Percentiles rank a stretch among this genome's conserved stretches.
Conservation (phyloP, 352 stramenopile genomes). For the Albugo candida region DNA sequence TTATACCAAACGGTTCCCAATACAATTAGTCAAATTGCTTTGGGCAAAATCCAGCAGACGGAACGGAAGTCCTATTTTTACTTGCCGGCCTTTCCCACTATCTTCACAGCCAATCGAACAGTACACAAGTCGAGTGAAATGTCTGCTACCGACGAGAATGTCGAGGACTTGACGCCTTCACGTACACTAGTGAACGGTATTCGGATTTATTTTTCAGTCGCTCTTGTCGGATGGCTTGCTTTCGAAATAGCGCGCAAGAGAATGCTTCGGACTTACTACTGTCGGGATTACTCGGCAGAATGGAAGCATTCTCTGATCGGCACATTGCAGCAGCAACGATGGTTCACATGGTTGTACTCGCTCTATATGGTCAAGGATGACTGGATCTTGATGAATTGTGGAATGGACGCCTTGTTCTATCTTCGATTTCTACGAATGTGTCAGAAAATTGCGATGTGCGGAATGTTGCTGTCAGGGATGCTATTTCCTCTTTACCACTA, state of each 20-base stretch:
- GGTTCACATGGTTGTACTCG: constrained; percentile 33
- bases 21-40: too few species aligned
- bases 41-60: too few species aligned
- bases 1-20: too few species aligned
- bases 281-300: constrained; percentile 36
- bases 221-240: constrained; percentile 37
- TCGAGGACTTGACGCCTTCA: constrained; percentile 12
- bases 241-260: constrained; percentile 46
- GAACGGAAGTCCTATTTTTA: too few species aligned
- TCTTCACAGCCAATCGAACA: too few species aligned
- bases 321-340: constrained; percentile 12
- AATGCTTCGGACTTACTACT: constrained; percentile 36
- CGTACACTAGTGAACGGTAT: constrained; percentile 43
- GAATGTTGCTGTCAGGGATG: constrained; percentile 29
- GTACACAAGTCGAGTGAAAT: too few species aligned
- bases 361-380: constrained; percentile 47
- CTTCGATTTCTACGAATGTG: constrained; percentile 49
- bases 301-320: constrained; percentile 26
- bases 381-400: constrained; percentile 38
- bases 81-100: too few species aligned
- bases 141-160: too few species aligned
- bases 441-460: constrained; percentile 43
- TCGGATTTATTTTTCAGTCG: constrained; percentile 31
- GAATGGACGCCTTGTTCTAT: constrained; percentile 67
- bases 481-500: constrained; percentile 73